These are phyloP conservation scores for Harringtonia lauricola DNA, from an alignment of 2,329 filamentous ascomycete species.

Conservation along the genomic window DNA sequence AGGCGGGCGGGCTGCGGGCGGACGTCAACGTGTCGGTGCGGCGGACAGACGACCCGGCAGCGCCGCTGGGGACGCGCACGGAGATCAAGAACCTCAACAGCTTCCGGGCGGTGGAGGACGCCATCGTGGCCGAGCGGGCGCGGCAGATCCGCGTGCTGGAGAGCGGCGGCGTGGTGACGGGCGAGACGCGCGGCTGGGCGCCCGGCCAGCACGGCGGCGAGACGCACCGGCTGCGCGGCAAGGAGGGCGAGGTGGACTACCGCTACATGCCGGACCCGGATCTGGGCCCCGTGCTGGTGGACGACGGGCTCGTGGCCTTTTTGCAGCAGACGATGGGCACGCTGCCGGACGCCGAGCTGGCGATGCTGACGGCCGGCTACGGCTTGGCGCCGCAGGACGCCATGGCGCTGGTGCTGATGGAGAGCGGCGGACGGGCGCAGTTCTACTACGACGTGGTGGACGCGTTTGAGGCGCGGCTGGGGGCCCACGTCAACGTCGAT, in stretches of 20 bases:
- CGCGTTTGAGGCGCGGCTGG: slow-evolving; percentile 22
- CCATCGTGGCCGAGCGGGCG: slow-evolving; percentile 81
- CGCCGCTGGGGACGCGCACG: slow-evolving; percentile 65
- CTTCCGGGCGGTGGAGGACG: slow-evolving; percentile 90
- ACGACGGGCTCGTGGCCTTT: slow-evolving; percentile 53
- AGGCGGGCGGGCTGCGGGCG: slow-evolving; percentile 77
- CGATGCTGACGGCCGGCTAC: slow-evolving; percentile 50
- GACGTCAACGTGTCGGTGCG: slow-evolving; percentile 93
- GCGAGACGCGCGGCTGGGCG: slow-evolving; percentile 90
- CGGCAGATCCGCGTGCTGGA: slow-evolving; percentile 77
- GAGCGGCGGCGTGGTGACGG: slow-evolving; percentile 58
- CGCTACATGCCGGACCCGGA: slow-evolving; percentile 98
- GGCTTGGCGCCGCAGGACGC: slow-evolving; percentile 73
- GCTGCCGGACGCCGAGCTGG: slow-evolving; percentile 60
- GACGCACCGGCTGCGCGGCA: slow-evolving; percentile 73
- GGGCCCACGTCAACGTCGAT: not conserved
- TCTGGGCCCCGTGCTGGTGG: slow-evolving; percentile 68
- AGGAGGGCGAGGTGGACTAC: slow-evolving; percentile 96
- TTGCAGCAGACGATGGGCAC: slow-evolving; percentile 54
- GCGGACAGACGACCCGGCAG: slow-evolving; percentile 31
- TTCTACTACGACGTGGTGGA: slow-evolving; percentile 65
- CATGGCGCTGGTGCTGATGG: slow-evolving; percentile 62
- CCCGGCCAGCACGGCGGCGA: slow-evolving; percentile 58
- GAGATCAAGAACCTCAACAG: slow-evolving; percentile 97
- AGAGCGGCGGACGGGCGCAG: slow-evolving; percentile 68